These are phyloP conservation scores for Linum lewisii DNA, from an alignment of 345 rosid species.

Conservation along the genomic window DNA sequence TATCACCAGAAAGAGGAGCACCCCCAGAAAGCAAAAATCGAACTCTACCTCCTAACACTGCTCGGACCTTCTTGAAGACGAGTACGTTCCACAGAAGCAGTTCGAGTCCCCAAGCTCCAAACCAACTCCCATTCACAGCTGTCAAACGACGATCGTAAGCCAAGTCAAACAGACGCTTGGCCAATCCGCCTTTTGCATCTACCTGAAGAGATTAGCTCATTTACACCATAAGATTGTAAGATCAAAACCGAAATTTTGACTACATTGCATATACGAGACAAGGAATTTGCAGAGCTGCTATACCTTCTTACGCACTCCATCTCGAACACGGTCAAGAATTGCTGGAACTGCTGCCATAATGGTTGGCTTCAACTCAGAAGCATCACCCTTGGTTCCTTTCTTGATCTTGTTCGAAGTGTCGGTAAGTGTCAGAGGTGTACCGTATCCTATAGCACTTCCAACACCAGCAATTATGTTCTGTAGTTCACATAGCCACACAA, in stretches of 20 bases:
- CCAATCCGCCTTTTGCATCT: conserved; percentile 69
- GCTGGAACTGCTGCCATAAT: conserved; percentile 98
- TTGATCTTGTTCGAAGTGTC: conserved; percentile 91
- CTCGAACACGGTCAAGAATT: conserved; percentile 94
- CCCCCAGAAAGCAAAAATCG: conserved; percentile 98
- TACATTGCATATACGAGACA: no score
- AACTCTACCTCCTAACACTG: conserved; percentile 77
- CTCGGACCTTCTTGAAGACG: conserved; percentile 77
- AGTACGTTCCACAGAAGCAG: conserved; percentile 70
- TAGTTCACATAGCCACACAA: conserved; percentile 15
- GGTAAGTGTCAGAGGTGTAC: conserved; percentile 88
- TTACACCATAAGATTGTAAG: no score
- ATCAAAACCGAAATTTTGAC: no score
- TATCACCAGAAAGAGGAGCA: conserved; percentile 92
- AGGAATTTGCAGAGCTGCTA: conserved; percentile 11
- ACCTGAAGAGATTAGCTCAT: conserved; percentile 45
- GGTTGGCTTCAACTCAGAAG: conserved; percentile 66
- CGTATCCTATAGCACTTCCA: conserved; percentile 95
- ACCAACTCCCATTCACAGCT: conserved; percentile 87
- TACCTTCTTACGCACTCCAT: conserved; percentile 95
- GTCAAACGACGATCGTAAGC: conserved; percentile 87
- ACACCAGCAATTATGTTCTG: conserved; percentile 71
- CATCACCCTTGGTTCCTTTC: conserved; percentile 89
- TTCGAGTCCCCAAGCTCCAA: conserved; percentile 95
- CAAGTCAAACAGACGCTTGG: conserved; percentile 73